Base-by-base conservation (phyloP, 2,329 filamentous ascomycete genomes). In the Thermothelomyces thermophilus region DNA sequence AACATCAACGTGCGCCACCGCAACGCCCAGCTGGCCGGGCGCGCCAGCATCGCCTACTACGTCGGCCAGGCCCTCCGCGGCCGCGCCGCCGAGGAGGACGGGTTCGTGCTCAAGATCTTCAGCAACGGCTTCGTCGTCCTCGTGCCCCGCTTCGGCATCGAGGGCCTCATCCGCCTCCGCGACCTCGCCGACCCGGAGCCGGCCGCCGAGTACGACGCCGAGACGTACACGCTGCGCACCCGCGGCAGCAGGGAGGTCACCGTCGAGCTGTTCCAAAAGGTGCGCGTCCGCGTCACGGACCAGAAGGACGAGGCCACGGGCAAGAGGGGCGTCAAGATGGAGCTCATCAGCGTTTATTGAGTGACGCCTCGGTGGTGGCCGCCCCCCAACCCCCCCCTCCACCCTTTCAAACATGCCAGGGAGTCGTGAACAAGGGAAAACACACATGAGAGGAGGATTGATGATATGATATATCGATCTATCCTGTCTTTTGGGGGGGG, bases 1-100 rank as follows among this genome's bases (percentile, higher is more conserved):
- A 98, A 98, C 72, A 96, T 98, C 78, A 98, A 98, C 68, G 84
- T 93, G 51, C 84, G 93, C 7, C 93, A 98, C 68, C 88, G 93
- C 63, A 98, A 98, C 68, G 93, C 93, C 28, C 93, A 98, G 70
- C 85, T 95, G 70, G 93, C 93, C 2, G 91, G 91, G 31, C 83
- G 93, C 52, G 91, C 93, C 22, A 93, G 86, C 60, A 90, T 98
- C 56, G 90, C 95, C 61, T 98, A 97, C 72, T 98, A 97, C 66
- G 93, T 98, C 42, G 93, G 93, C 0, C 93, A 98, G 71, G 90
- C 91, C 11, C 83, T 98, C 49, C 93, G 93, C 71, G 89, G 80
- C 55, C 73, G 75, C 58, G 74, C 80, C 26, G 79, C 80, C 7
- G 84, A 90, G 60, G 90, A 96, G 67, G 90, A 96, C 51, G 93